phyloP scores from a whole-genome alignment of 306 rosid species.

The Quercus gilva region DNA sequence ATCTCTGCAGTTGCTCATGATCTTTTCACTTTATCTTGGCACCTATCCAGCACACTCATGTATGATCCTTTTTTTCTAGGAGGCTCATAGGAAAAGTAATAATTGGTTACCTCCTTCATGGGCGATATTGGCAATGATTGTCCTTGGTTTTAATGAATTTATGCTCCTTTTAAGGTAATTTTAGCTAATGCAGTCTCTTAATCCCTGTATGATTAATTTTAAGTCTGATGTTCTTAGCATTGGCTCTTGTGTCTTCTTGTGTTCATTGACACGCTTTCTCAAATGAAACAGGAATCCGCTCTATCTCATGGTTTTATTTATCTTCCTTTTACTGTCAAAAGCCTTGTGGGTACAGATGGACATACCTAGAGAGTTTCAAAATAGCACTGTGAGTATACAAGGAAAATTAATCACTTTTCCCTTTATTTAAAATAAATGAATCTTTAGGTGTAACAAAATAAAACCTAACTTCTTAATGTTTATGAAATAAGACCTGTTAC shows the following conservation, averaged over 20 bases:
- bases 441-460: neutral
- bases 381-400: constrained; percentile 65
- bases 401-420: neutral
- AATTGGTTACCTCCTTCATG: constrained; percentile 95
- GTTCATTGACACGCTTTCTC: constrained; percentile 6
- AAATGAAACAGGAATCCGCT: constrained; percentile 73
- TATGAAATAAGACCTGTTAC: neutral
- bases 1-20: neutral
- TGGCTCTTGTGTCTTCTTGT: constrained; percentile 11
- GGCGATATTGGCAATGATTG: constrained; percentile 68
- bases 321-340: constrained; percentile 54
- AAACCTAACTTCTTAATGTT: neutral
- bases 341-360: constrained; percentile 91
- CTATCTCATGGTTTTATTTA: constrained; percentile 59
- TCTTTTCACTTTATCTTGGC: constrained; percentile 6
- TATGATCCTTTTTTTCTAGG: constrained; percentile 36
- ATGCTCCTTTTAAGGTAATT: constrained; percentile 72
- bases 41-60: constrained; percentile 8
- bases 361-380: constrained; percentile 54
- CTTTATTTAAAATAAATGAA: neutral
- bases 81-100: constrained; percentile 73
- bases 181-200: constrained; percentile 11
- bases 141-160: constrained; percentile 87
- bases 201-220: neutral
- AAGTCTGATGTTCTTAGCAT: neutral